Percentiles rank a stretch among this genome's conserved stretches.
These are phyloP conservation scores for Wickerhamomyces canadensis DNA, from an alignment of 805 yeast genomes.

Conservation along the genomic window DNA sequence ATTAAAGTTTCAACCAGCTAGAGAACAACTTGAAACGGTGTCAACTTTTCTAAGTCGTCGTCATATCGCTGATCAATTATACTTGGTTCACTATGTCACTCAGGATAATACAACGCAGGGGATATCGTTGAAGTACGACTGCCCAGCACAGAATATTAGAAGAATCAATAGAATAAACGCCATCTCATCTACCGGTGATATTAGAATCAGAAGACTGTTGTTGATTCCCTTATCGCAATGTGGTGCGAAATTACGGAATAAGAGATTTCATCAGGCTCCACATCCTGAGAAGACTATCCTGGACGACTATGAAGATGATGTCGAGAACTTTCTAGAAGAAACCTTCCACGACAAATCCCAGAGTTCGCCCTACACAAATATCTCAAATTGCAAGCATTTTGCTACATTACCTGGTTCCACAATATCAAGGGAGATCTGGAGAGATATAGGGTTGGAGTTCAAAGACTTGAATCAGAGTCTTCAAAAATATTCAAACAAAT, in stretches of 20 bases:
- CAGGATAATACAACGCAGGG: constrained; percentile 3
- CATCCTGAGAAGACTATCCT: constrained; percentile 1
- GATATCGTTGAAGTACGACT: constrained; percentile 2
- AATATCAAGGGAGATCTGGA: not conserved
- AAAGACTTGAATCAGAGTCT: not conserved
- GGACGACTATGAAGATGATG: constrained; percentile 1
- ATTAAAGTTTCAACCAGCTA: no score
- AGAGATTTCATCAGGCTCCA: not conserved
- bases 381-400: not conserved
- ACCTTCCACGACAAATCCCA: not conserved
- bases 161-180: constrained; percentile 1
- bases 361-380: no score
- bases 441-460: constrained; percentile 1
- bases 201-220: constrained; percentile 1
- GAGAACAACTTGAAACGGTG: no score
- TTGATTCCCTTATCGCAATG: constrained; percentile 1
- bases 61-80: no score
- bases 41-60: no score
- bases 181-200: not conserved
- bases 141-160: constrained; percentile 1
- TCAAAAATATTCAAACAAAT: not conserved
- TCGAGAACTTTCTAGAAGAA: not conserved
- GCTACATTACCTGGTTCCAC: not conserved
- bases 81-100: constrained; percentile 5
- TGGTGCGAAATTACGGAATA: not conserved